Evolutionary conservation across 345 rosid genomes (phyloP), one percentile per base, ranked within the genome.

Genomic region (Lumnitzera racemosa): DNA sequence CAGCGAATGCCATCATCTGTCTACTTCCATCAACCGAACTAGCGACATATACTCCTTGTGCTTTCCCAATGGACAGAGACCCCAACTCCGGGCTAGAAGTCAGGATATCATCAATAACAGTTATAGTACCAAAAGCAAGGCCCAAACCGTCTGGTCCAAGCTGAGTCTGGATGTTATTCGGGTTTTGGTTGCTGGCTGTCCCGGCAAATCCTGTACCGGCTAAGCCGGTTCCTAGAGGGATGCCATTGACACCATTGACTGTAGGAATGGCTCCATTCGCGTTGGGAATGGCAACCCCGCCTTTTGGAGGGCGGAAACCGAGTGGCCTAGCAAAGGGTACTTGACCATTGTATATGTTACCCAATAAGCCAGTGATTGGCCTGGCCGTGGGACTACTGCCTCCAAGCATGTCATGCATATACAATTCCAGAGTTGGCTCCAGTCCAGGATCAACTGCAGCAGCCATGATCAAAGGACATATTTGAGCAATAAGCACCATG

Each of bases 1-100:
- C 91, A 25, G 97, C 84, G 70, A 94, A 94, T 50, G 97, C 83
- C 97, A 92, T 85, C 96, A 89, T 87, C 76, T 92, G 99, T 43
- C 87, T 84, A 59, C 79, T 73, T 53, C 96, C 97, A 59, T 86
- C 87, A 20, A 79, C 83, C 23, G 99, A 89, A 43, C 91, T 89
- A 1, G 97, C 97, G 59, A 87, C 83, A 51, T 89, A 87, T 59
- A 87, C 87, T 43, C 98, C 98, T 67, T 89, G 97, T 63, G 97
- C 98, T 64, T 81, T 89, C 41, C 98, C 97, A 13, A 94, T 74
- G 7, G 72, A 59, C 68, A 87, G 96, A 0, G 90, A 78, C 46
- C 96, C 91, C 74, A 88, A 72, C 49, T 87, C 87, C 24, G 97
- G 96, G 72, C 86, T 84, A 61, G 83, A 24, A 11, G 95, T 86